These are phyloP conservation scores for Fusarium avenaceum DNA, from an alignment of 2,329 filamentous ascomycete genomes.

Conservation along the genomic window DNA sequence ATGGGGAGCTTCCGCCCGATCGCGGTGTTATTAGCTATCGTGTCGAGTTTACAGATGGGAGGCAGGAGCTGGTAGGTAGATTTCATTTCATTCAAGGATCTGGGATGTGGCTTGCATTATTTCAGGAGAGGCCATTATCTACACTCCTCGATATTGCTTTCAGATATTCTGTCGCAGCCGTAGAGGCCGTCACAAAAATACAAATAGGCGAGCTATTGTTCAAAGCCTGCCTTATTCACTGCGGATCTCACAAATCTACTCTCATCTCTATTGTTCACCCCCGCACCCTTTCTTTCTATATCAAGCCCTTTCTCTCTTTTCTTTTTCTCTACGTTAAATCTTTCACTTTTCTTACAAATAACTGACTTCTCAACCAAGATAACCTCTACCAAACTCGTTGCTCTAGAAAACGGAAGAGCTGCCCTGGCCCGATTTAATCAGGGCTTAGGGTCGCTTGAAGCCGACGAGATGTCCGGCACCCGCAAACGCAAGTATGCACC, in stretches of 20 bases:
- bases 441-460: conserved; percentile 22
- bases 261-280: conserved; percentile 32
- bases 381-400: conserved; percentile 49
- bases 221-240: conserved; percentile 40
- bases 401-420: conserved; percentile 52
- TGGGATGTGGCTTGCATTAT: not conserved
- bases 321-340: not conserved
- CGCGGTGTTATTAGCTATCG: conserved; percentile 50
- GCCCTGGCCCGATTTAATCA: conserved; percentile 48
- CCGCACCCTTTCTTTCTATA: conserved; percentile 16
- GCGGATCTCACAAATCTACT: conserved; percentile 19
- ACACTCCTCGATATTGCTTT: not conserved
- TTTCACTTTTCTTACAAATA: not conserved
- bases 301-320: conserved; percentile 4
- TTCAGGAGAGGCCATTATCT: conserved; percentile 1
- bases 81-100: conserved; percentile 1
- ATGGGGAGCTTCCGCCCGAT: conserved; percentile 49
- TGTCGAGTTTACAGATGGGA: conserved; percentile 63
- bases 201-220: conserved; percentile 20
- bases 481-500: conserved; percentile 53
- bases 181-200: not conserved
- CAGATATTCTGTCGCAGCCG: conserved; percentile 12
- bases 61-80: conserved; percentile 60
- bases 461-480: conserved; percentile 30
- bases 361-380: conserved; percentile 50